A percentile compares a stretch with the other conserved stretches of the same genome.
Evolutionary conservation across 441 rosid genomes (phyloP).

Genomic region (Arabidopsis lyrata): DNA sequence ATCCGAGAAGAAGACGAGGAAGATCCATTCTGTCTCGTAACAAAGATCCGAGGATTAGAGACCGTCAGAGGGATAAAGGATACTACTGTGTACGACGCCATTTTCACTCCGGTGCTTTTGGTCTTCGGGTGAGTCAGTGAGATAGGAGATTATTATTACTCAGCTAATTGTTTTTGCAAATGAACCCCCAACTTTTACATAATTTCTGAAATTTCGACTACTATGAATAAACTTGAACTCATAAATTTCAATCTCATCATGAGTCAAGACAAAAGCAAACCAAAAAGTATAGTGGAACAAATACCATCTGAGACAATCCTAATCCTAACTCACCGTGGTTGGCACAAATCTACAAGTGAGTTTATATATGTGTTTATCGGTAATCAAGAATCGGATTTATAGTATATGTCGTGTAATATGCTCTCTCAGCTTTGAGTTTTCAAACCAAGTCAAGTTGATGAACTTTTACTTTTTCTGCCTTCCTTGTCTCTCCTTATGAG

Average conservation of each 20-base stretch:
- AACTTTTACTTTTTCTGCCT: slow-evolving; percentile 32
- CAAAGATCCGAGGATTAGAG: slow-evolving; percentile 43
- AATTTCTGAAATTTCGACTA: background rate
- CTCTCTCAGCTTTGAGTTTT: slow-evolving; percentile 7
- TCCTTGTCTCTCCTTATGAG: slow-evolving; percentile 69
- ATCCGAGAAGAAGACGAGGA: slow-evolving; percentile 22
- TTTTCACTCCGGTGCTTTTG: slow-evolving; percentile 33
- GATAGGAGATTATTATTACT: background rate
- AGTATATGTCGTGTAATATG: slow-evolving; percentile 21
- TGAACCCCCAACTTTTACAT: background rate
- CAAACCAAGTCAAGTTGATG: slow-evolving; percentile 33
- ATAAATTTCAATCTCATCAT: slow-evolving; percentile 9
- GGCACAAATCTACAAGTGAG: slow-evolving; percentile 32
- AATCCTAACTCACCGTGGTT: slow-evolving; percentile 30
- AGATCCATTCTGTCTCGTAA: slow-evolving; percentile 33
- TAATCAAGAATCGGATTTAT: slow-evolving; percentile 12
- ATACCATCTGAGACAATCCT: slow-evolving; percentile 19
- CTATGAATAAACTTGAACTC: background rate
- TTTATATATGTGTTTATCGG: slow-evolving; percentile 22
- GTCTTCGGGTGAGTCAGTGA: background rate
- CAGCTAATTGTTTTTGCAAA: slow-evolving; percentile 6
- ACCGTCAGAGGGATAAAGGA: slow-evolving; percentile 55
- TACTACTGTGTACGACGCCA: slow-evolving; percentile 65
- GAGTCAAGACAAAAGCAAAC: slow-evolving; percentile 15
- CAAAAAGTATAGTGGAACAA: slow-evolving; percentile 19